phyloP scores from a whole-genome alignment of 2,329 filamentous ascomycete species.

The Mollisia scopiformis region DNA sequence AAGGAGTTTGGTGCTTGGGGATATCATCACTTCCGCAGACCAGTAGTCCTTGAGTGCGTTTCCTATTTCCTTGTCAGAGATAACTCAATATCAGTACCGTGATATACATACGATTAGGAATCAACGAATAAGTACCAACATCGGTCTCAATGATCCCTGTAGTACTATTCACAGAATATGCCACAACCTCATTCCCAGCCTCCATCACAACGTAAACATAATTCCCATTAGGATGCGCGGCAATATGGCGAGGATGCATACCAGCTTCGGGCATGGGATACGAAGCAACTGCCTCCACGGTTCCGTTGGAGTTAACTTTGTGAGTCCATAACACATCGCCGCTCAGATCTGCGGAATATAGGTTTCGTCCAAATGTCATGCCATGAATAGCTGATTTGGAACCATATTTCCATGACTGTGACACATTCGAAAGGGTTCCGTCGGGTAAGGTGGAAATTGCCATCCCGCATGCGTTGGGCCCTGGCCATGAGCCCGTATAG shows the following conservation, averaged over 20 bases:
- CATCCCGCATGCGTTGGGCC: conserved; percentile 7
- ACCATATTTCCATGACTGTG: conserved; percentile 9
- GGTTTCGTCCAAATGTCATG: neutral
- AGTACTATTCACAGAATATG: neutral
- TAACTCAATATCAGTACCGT: neutral
- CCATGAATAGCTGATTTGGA: conserved; percentile 12
- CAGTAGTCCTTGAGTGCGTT: conserved; percentile 4
- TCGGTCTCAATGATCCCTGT: neutral
- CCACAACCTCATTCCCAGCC: conserved; percentile 8
- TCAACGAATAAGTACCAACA: neutral
- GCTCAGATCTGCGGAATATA: conserved; percentile 16
- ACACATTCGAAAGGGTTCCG: conserved; percentile 5
- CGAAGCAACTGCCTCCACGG: neutral
- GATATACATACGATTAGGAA: neutral
- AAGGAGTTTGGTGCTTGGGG: neutral
- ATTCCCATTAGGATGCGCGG: conserved; percentile 10
- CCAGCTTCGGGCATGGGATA: neutral
- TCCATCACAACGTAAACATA: conserved; percentile 14
- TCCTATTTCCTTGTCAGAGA: neutral
- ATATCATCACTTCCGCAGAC: conserved; percentile 13
- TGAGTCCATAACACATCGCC: conserved; percentile 5
- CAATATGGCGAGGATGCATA: conserved; percentile 16
- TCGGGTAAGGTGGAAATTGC: neutral
- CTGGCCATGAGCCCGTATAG: conserved; percentile 10
- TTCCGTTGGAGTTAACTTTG: neutral